phyloP scores from a whole-genome alignment of 305 asterid species.

The Rubia peregrina region DNA sequence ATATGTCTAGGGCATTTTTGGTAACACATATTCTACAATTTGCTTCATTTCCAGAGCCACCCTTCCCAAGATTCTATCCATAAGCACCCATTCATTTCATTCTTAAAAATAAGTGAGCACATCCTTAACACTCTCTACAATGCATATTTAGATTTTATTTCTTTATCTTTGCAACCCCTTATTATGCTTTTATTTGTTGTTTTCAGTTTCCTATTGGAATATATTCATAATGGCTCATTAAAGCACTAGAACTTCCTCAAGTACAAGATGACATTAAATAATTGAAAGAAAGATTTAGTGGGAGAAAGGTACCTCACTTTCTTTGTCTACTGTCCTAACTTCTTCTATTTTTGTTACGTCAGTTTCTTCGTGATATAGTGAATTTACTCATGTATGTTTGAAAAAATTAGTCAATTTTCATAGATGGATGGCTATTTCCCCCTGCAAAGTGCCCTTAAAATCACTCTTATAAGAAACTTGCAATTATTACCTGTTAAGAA shows the following conservation, averaged over 20 bases:
- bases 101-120: slow-evolving; percentile 51
- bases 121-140: too few relatives aligned
- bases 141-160: slow-evolving; percentile 46
- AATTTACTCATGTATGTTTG: background rate
- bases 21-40: too few relatives aligned
- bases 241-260: slow-evolving; percentile 43
- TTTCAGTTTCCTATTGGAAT: slow-evolving; percentile 83
- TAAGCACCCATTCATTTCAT: slow-evolving; percentile 53
- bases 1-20: too few relatives aligned
- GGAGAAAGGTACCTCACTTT: slow-evolving; percentile 58
- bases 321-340: slow-evolving; percentile 12
- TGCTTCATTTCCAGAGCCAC: background rate
- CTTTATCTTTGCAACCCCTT: slow-evolving; percentile 50
- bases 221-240: too few relatives aligned
- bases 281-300: slow-evolving; percentile 66
- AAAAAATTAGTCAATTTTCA: background rate
- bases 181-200: slow-evolving; percentile 18
- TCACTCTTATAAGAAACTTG: background rate
- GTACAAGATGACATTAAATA: slow-evolving; percentile 65
- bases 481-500: background rate
- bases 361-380: background rate
- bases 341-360: background rate
- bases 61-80: slow-evolving; percentile 22
- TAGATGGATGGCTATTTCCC: background rate
- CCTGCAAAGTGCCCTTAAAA: background rate